These are phyloP conservation scores for Henckelia pumila DNA, from an alignment of 257 asterid genomes.

Conservation along the genomic window DNA sequence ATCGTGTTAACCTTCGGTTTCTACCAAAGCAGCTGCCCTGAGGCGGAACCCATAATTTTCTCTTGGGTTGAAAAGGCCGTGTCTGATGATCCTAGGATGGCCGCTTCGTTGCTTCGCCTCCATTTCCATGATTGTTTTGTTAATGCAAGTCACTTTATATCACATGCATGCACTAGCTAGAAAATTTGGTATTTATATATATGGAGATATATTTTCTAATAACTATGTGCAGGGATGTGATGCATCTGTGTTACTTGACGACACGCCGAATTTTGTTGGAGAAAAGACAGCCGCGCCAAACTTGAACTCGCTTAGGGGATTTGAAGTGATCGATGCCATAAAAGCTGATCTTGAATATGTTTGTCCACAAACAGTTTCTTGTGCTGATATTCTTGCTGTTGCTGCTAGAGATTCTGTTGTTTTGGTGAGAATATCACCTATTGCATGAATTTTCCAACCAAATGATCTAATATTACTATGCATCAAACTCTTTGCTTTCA, in stretches of 20 bases:
- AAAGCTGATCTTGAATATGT: constrained; percentile 63
- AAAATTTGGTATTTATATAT: too few relatives aligned
- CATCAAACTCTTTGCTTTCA: too few relatives aligned
- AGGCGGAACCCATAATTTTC: constrained; percentile 66
- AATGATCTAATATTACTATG: background rate
- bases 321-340: constrained; percentile 76
- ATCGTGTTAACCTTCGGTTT: constrained; percentile 52
- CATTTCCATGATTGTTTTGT: constrained; percentile 93
- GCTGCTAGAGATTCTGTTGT: constrained; percentile 84
- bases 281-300: constrained; percentile 85
- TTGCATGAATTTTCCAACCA: background rate
- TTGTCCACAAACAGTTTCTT: constrained; percentile 70
- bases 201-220: background rate
- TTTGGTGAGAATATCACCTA: constrained; percentile 32
- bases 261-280: constrained; percentile 42
- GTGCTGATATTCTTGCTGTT: constrained; percentile 85
- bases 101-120: constrained; percentile 88
- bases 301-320: constrained; percentile 71
- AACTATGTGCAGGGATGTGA: constrained; percentile 69
- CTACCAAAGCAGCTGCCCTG: constrained; percentile 63
- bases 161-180: background rate
- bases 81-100: constrained; percentile 73
- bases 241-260: constrained; percentile 79
- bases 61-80: constrained; percentile 76
- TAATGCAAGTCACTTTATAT: constrained; percentile 47